A percentile compares a stretch with the other conserved stretches of the same genome.
These are phyloP conservation scores for Suillus decipiens DNA, from an alignment of 768 basidiomycete species.

Conservation along the genomic window DNA sequence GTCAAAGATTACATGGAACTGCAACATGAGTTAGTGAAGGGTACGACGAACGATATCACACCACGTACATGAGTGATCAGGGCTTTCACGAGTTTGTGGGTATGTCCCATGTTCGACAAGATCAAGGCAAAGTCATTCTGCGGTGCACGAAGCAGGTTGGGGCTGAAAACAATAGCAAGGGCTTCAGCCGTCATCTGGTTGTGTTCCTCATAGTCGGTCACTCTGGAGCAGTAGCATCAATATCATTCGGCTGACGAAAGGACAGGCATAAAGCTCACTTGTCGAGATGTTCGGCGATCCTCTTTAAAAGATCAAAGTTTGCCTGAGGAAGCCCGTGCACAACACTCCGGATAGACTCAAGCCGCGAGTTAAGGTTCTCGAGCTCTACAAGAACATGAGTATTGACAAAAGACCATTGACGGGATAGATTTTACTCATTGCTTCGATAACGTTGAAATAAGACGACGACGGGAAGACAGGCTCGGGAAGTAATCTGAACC, in stretches of 20 bases:
- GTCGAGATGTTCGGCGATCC: slow-evolving; percentile 84
- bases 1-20: slow-evolving; percentile 76
- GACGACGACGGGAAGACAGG: slow-evolving; percentile 73
- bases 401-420: background rate
- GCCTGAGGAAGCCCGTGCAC: slow-evolving; percentile 69
- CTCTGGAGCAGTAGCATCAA: slow-evolving; percentile 41
- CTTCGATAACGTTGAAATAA: slow-evolving; percentile 69
- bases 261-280: slow-evolving; percentile 38
- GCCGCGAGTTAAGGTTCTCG: slow-evolving; percentile 66
- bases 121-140: slow-evolving; percentile 79
- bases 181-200: slow-evolving; percentile 91
- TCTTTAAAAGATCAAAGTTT: slow-evolving; percentile 78
- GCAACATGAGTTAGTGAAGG: background rate
- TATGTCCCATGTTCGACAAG: slow-evolving; percentile 77
- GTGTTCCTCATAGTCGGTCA: slow-evolving; percentile 85
- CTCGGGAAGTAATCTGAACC: slow-evolving; percentile 87
- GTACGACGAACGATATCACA: background rate
- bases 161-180: slow-evolving; percentile 84
- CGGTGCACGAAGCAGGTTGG: slow-evolving; percentile 75
- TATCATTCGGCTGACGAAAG: background rate
- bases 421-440: slow-evolving; percentile 56
- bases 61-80: slow-evolving; percentile 72
- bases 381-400: slow-evolving; percentile 48
- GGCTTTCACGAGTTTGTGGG: slow-evolving; percentile 73
- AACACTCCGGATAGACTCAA: slow-evolving; percentile 63